phyloP scores from a whole-genome alignment of 768 basidiomycete genomes.

The Gymnopilus junonius region DNA sequence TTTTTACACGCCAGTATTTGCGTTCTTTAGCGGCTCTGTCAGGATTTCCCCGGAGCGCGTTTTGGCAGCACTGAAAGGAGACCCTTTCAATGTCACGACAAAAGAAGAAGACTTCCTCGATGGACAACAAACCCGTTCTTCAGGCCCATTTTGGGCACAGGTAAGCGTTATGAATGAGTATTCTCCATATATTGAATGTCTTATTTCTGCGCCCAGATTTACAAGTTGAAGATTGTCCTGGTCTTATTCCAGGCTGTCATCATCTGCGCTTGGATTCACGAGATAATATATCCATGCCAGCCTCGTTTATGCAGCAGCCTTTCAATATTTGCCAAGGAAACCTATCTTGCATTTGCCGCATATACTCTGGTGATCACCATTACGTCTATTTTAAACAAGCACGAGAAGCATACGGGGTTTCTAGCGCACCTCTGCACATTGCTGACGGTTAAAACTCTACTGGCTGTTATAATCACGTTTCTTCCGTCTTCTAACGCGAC shows the following conservation, averaged over 20 bases:
- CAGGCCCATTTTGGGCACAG: slow-evolving; percentile 13
- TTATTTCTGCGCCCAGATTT: not conserved
- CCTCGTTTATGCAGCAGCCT: not conserved
- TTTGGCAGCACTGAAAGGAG: not conserved
- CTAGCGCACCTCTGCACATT: not conserved
- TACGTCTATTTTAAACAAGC: not conserved
- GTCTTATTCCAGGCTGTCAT: not conserved
- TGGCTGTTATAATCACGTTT: not conserved
- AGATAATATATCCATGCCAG: not conserved
- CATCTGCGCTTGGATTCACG: not conserved
- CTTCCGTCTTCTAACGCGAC: slow-evolving; percentile 5
- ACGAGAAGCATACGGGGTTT: not conserved
- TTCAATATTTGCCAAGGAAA: not conserved
- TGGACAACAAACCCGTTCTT: slow-evolving; percentile 14
- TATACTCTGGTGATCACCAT: not conserved
- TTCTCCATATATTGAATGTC: not conserved
- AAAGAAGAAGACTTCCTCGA: slow-evolving; percentile 13
- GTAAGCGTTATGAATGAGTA: slow-evolving; percentile 3
- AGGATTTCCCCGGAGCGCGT: not conserved
- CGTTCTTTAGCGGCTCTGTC: not conserved
- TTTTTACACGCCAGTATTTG: not conserved
- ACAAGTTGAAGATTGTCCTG: not conserved
- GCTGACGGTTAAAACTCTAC: not conserved
- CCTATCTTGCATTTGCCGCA: not conserved
- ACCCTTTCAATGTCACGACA: slow-evolving; percentile 3